Evolutionary conservation across 441 rosid genomes (phyloP).

Genomic region (Oxalis stricta): DNA sequence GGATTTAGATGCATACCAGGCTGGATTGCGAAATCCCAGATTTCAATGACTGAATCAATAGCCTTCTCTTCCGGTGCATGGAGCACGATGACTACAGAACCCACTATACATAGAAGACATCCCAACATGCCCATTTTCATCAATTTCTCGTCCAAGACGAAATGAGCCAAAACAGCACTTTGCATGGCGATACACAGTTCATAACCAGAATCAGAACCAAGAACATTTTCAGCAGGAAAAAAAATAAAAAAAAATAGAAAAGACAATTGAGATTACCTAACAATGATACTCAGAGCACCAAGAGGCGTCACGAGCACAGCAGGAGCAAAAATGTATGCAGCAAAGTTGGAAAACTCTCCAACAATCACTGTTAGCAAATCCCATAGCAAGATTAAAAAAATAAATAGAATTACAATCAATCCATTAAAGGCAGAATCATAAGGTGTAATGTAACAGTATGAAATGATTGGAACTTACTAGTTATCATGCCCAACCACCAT

Average conservation of each 20-base stretch:
- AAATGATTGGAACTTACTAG: constrained; percentile 44
- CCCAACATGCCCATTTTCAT: constrained; percentile 59
- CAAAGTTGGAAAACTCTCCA: constrained; percentile 59
- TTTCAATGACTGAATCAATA: constrained; percentile 38
- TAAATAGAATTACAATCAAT: no score
- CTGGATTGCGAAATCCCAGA: constrained; percentile 58
- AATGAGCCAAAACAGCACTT: constrained; percentile 60
- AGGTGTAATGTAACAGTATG: not conserved
- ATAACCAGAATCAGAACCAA: constrained; percentile 6
- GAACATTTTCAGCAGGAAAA: not conserved
- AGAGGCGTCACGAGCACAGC: constrained; percentile 65
- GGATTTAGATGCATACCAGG: constrained; percentile 26
- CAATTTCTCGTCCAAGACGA: constrained; percentile 47
- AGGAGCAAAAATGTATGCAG: constrained; percentile 57
- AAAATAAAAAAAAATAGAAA: not conserved
- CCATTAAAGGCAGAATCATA: not conserved
- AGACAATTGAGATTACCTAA: constrained; percentile 24
- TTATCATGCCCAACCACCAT: constrained; percentile 73
- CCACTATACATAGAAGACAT: constrained; percentile 55
- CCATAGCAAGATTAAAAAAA: not conserved
- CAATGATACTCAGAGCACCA: constrained; percentile 66
- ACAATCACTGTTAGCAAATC: constrained; percentile 34
- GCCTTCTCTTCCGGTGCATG: constrained; percentile 49
- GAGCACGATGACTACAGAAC: constrained; percentile 53
- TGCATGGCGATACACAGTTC: constrained; percentile 7